A percentile compares a stretch with the other conserved stretches of the same genome.
These are phyloP conservation scores for Crithidia brevicula DNA, from an alignment of 208 protist genomes.

Conservation along the genomic window DNA sequence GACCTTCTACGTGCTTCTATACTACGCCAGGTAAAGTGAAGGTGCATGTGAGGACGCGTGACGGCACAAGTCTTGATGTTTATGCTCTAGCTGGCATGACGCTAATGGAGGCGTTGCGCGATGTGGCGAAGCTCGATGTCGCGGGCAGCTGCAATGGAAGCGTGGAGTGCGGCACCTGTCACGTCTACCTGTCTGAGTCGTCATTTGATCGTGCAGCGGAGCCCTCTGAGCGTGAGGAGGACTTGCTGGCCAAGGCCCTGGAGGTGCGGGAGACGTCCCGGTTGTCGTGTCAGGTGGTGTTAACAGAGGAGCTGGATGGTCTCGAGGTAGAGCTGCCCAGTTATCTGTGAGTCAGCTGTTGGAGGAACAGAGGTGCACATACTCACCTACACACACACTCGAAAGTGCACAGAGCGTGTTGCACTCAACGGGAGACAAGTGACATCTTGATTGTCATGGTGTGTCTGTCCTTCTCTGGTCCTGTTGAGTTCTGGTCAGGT, in stretches of 20 bases:
- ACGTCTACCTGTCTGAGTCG: conserved; percentile 86
- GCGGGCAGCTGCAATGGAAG: conserved; percentile 91
- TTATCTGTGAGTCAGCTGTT: background rate
- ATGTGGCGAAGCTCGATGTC: conserved; percentile 52
- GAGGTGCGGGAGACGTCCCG: conserved; percentile 43
- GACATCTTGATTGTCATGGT: background rate
- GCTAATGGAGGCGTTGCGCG: conserved; percentile 89
- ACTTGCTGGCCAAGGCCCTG: conserved; percentile 55
- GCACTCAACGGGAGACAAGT: too few species aligned
- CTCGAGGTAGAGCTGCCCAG: conserved; percentile 34
- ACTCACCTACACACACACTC: background rate
- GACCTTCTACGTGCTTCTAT: background rate
- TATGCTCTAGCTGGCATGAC: conserved; percentile 53
- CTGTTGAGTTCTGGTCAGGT: too few species aligned
- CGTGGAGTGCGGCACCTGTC: conserved; percentile 95
- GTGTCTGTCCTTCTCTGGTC: background rate
- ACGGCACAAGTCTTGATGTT: conserved; percentile 20
- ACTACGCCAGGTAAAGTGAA: conserved; percentile 46
- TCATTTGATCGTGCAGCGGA: conserved; percentile 60
- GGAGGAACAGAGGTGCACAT: background rate
- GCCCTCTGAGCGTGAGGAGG: conserved; percentile 68
- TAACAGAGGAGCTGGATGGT: conserved; percentile 43
- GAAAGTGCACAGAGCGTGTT: background rate
- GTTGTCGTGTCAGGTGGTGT: conserved; percentile 53
- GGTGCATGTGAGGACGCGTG: conserved; percentile 38